These are phyloP conservation scores for Hanseniaspora lachancei DNA, from an alignment of 805 yeast species.

Conservation along the genomic window DNA sequence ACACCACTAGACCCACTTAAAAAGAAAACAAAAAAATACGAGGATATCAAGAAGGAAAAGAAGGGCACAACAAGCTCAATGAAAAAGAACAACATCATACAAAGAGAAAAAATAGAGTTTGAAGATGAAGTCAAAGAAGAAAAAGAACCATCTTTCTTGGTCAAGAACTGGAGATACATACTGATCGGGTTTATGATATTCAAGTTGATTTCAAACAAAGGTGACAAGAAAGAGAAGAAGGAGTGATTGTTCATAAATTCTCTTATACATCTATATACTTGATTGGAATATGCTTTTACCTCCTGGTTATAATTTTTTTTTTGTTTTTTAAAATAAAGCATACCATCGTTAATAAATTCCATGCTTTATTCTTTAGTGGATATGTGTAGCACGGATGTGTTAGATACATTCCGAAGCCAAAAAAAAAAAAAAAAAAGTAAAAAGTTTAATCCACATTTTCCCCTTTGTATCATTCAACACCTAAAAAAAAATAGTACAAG, in stretches of 20 bases:
- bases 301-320: too few species aligned
- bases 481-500: too few species aligned
- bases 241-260: neutral
- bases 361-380: too few species aligned
- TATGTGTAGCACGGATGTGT: too few species aligned
- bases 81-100: neutral
- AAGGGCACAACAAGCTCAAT: neutral
- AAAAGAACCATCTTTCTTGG: constrained; percentile 8
- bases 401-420: too few species aligned
- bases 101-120: neutral
- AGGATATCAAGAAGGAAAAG: constrained; percentile 6
- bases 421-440: too few species aligned
- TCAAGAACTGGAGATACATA: constrained; percentile 13
- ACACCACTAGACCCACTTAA: constrained; percentile 7
- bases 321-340: too few species aligned
- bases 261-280: too few species aligned
- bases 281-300: too few species aligned
- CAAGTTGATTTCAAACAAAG: neutral
- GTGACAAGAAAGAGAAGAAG: neutral
- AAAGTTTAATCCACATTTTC: too few species aligned
- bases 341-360: too few species aligned
- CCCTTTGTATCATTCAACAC: too few species aligned
- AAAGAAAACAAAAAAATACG: constrained; percentile 11
- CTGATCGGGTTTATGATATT: constrained; percentile 8
- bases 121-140: constrained; percentile 11